These are phyloP conservation scores for Tilletia caries DNA, from an alignment of 1,284 basidiomycete genomes.

Conservation along the genomic window DNA sequence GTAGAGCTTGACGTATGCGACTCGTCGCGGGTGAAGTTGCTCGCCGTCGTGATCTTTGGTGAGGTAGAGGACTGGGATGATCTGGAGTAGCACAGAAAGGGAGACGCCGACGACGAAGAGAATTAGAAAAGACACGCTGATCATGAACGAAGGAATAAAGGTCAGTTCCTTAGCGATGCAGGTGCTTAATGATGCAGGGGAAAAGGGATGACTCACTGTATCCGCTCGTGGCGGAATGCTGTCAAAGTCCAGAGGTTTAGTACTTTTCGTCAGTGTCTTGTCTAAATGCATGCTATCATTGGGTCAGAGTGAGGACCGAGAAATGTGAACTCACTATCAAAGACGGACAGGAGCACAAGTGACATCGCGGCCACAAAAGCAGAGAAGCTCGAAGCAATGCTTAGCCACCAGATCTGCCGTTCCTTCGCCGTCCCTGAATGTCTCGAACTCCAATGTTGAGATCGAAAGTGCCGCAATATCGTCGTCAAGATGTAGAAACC, in stretches of 20 bases:
- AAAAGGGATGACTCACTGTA: no score
- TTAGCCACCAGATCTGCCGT: constrained; percentile 52
- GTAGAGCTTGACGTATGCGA: constrained; percentile 51
- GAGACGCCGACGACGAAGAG: constrained; percentile 59
- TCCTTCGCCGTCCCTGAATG: constrained; percentile 56
- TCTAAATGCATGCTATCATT: no score
- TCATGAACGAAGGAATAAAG: no score
- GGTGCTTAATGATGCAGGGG: no score
- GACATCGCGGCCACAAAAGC: constrained; percentile 55
- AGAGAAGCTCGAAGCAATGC: constrained; percentile 57
- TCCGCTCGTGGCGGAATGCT: constrained; percentile 55
- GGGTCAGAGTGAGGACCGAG: no score
- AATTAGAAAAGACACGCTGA: constrained; percentile 58
- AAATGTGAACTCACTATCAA: no score
- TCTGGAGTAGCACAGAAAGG: constrained; percentile 58
- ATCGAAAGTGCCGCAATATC: no score
- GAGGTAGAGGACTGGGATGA: constrained; percentile 55
- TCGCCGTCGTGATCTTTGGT: constrained; percentile 56
- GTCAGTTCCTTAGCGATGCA: no score
- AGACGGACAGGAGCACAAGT: constrained; percentile 56
- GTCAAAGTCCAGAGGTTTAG: no score
- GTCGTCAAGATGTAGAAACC: constrained; percentile 54
- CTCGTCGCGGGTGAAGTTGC: constrained; percentile 30
- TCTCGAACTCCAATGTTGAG: constrained; percentile 58
- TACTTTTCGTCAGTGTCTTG: no score